These are phyloP conservation scores for Salix dunnii DNA, from an alignment of 345 rosid species.

Conservation along the genomic window DNA sequence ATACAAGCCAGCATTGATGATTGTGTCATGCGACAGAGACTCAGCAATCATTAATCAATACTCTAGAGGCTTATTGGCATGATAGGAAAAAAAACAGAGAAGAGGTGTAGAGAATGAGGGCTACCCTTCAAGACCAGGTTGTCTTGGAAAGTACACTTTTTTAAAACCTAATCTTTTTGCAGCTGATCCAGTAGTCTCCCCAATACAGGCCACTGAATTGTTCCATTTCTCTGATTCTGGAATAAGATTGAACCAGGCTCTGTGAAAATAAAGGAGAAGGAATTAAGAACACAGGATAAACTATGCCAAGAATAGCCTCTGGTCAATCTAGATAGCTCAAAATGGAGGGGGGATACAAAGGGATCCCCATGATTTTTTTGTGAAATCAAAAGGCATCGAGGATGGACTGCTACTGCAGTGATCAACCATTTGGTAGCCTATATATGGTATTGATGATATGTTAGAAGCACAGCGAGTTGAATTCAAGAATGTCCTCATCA, in stretches of 20 bases:
- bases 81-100: background rate
- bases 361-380: background rate
- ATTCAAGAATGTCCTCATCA: background rate
- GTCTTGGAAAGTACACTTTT: slow-evolving; percentile 65
- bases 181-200: slow-evolving; percentile 91
- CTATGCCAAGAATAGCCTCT: background rate
- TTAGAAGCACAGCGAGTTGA: background rate
- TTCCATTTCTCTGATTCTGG: slow-evolving; percentile 49
- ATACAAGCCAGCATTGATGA: background rate
- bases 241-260: slow-evolving; percentile 76
- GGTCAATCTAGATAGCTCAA: slow-evolving; percentile 4
- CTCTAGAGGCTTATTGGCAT: background rate
- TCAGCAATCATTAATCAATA: background rate
- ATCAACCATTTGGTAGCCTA: background rate
- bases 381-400: background rate
- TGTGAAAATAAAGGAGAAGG: slow-evolving; percentile 31
- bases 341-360: background rate
- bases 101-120: background rate
- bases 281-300: slow-evolving; percentile 1
- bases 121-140: slow-evolving; percentile 95
- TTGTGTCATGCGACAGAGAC: background rate
- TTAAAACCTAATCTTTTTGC: slow-evolving; percentile 70
- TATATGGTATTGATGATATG: background rate
- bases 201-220: slow-evolving; percentile 80
- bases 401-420: background rate